Evolutionary conservation across 495 filamentous ascomycete genomes (phyloP).

Genomic region (Patellaria atrata): DNA sequence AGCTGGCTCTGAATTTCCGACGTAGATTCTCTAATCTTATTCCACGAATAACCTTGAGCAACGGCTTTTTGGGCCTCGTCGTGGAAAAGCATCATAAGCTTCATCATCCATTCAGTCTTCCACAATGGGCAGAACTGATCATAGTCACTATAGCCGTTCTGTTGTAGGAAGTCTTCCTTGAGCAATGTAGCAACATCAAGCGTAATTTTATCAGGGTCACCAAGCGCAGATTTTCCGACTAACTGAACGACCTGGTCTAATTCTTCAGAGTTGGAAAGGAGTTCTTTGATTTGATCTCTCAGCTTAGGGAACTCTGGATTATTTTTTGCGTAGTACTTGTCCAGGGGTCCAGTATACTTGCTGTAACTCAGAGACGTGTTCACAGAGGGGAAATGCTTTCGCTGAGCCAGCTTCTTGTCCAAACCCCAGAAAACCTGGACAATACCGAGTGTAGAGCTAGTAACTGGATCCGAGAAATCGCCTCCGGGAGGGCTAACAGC

Average conservation of each 20-base stretch:
- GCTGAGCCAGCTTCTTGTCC: slow-evolving; percentile 97
- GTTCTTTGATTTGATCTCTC: slow-evolving; percentile 80
- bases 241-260: slow-evolving; percentile 97
- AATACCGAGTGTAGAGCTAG: slow-evolving; percentile 84
- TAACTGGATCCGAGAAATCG: slow-evolving; percentile 99
- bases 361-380: slow-evolving; percentile 93
- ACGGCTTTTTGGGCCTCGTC: slow-evolving; percentile 96
- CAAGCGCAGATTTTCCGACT: slow-evolving; percentile 91
- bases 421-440: slow-evolving; percentile 99
- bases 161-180: slow-evolving; percentile 98
- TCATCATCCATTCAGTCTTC: slow-evolving; percentile 99
- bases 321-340: slow-evolving; percentile 85
- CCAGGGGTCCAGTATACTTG: slow-evolving; percentile 81
- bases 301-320: slow-evolving; percentile 88
- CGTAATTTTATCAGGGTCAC: slow-evolving; percentile 96
- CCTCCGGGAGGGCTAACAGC: slow-evolving; percentile 94
- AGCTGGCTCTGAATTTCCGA: slow-evolving; percentile 69
- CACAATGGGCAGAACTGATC: slow-evolving; percentile 98
- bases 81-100: slow-evolving; percentile 92
- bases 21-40: slow-evolving; percentile 82
- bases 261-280: slow-evolving; percentile 89
- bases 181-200: slow-evolving; percentile 81
- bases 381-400: slow-evolving; percentile 98
- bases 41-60: slow-evolving; percentile 76
- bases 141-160: slow-evolving; percentile 98